Evolutionary conservation across 2,329 filamentous ascomycete species (phyloP).

Genomic region (Stemphylium lycopersici): DNA sequence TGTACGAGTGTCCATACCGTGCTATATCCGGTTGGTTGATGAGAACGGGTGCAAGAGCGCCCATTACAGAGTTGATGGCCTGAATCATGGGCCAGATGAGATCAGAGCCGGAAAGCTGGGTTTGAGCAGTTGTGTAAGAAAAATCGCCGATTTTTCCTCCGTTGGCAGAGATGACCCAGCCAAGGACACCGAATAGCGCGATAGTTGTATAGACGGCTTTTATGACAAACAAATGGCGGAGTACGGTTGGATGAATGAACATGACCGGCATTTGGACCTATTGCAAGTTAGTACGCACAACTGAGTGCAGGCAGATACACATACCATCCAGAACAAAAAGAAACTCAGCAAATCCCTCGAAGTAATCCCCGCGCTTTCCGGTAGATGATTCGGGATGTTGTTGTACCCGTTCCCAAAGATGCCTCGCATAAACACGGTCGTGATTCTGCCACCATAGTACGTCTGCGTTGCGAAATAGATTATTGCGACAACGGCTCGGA

Average conservation of each 20-base stretch:
- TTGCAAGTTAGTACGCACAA: neutral
- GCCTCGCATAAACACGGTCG: conserved; percentile 27
- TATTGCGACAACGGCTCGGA: conserved; percentile 25
- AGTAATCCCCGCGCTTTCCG: conserved; percentile 49
- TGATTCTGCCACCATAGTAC: conserved; percentile 28
- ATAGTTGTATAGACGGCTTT: conserved; percentile 25
- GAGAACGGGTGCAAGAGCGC: conserved; percentile 25
- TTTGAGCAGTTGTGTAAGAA: conserved; percentile 26
- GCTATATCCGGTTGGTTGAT: conserved; percentile 31
- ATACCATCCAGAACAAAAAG: conserved; percentile 32
- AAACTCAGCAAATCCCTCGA: conserved; percentile 27
- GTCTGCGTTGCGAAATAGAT: conserved; percentile 29
- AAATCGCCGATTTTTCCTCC: conserved; percentile 28
- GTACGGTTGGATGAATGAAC: conserved; percentile 32
- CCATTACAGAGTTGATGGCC: conserved; percentile 30
- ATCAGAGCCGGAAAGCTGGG: conserved; percentile 20
- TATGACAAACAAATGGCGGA: conserved; percentile 28
- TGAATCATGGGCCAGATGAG: conserved; percentile 29
- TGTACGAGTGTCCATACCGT: conserved; percentile 26
- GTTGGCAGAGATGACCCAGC: conserved; percentile 29
- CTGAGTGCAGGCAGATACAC: neutral
- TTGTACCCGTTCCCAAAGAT: conserved; percentile 27
- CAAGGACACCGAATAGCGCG: conserved; percentile 24
- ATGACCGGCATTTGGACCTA: conserved; percentile 34
- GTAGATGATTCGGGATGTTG: conserved; percentile 54